phyloP scores from a whole-genome alignment of 2,329 filamentous ascomycete species.

The Saccharata proteae region DNA sequence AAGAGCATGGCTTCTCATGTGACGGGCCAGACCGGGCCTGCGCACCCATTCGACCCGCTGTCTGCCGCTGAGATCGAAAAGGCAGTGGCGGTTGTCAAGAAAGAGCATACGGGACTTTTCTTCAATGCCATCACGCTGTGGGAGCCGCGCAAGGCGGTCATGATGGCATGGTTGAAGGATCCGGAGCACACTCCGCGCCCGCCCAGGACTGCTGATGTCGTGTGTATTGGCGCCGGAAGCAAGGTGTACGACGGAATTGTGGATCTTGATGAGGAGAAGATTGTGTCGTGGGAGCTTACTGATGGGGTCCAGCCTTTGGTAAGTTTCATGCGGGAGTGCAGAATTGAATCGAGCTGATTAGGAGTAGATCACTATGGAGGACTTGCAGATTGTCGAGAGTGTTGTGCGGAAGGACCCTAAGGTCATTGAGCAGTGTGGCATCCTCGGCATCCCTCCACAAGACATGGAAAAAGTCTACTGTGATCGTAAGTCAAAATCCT shows the following conservation, averaged over 20 bases:
- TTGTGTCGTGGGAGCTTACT: constrained; percentile 63
- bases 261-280: constrained; percentile 53
- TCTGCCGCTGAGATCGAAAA: constrained; percentile 59
- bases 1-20: constrained; percentile 53
- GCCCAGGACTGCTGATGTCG: constrained; percentile 64
- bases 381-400: constrained; percentile 68
- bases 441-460: constrained; percentile 66
- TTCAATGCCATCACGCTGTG: constrained; percentile 81
- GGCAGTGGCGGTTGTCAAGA: constrained; percentile 55
- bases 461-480: constrained; percentile 96
- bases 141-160: constrained; percentile 75
- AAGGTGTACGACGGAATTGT: constrained; percentile 76
- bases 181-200: constrained; percentile 51
- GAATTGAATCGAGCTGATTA: constrained; percentile 8
- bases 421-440: constrained; percentile 80
- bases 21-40: constrained; percentile 39
- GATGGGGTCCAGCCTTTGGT: constrained; percentile 72
- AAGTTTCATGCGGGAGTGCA: constrained; percentile 16
- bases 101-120: constrained; percentile 57
- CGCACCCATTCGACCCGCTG: constrained; percentile 71
- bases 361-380: constrained; percentile 73
- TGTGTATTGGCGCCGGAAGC: constrained; percentile 66
- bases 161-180: constrained; percentile 65
- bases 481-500: constrained; percentile 50
- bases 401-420: constrained; percentile 65